Evolutionary conservation across 495 filamentous ascomycete species (phyloP).

Genomic region (Penicillium lividum): DNA sequence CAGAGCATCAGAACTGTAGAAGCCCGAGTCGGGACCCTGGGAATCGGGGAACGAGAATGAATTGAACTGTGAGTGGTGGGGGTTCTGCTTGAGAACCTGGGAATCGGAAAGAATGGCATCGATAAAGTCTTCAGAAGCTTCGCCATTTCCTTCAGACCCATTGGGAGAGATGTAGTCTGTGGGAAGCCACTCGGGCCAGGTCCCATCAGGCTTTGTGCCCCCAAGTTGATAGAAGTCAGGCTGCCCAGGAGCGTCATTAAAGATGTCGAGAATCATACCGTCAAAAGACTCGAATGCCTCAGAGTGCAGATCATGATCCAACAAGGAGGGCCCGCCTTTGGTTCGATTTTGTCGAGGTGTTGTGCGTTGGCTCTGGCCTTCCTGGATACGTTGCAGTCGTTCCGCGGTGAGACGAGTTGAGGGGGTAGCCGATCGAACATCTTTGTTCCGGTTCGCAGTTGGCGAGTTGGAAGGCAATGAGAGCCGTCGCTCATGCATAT

Average conservation of each 20-base stretch:
- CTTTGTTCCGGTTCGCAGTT: conserved; percentile 29
- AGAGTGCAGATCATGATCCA: conserved; percentile 26
- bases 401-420: conserved; percentile 40
- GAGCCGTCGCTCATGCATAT: conserved; percentile 50
- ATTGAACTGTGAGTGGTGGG: conserved; percentile 29
- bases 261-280: conserved; percentile 46
- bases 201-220: conserved; percentile 21
- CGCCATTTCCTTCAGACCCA: conserved; percentile 26
- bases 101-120: conserved; percentile 43
- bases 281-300: conserved; percentile 35
- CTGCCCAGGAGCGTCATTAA: conserved; percentile 30
- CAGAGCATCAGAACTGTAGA: conserved; percentile 44
- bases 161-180: conserved; percentile 38
- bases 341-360: conserved; percentile 27
- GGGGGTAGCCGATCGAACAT: conserved; percentile 22
- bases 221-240: conserved; percentile 32
- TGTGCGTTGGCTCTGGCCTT: conserved; percentile 25
- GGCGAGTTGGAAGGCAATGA: conserved; percentile 40
- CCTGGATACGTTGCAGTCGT: conserved; percentile 40
- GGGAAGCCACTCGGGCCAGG: conserved; percentile 46
- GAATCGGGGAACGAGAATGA: conserved; percentile 35
- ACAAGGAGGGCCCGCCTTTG: conserved; percentile 22
- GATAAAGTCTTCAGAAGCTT: conserved; percentile 37
- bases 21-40: conserved; percentile 39
- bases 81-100: conserved; percentile 31